A percentile compares a stretch with the other conserved stretches of the same genome.
Evolutionary conservation across 78 protist species (phyloP).

Genomic region (Pigoraptor vietnamica): DNA sequence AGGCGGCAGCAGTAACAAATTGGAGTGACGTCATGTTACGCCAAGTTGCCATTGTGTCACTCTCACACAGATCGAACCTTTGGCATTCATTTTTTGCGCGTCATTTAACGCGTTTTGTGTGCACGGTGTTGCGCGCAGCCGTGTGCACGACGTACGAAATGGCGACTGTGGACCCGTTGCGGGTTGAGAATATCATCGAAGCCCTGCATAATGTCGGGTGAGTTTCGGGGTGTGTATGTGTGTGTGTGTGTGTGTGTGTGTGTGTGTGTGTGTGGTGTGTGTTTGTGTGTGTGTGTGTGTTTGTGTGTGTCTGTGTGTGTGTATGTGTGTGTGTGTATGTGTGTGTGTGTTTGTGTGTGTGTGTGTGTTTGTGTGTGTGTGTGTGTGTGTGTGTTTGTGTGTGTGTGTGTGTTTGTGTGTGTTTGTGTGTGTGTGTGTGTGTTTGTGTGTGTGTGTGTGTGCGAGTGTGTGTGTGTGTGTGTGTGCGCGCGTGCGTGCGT

Average conservation of each 20-base stretch:
- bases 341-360: no score
- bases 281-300: not conserved
- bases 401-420: no score
- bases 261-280: not conserved
- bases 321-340: not conserved
- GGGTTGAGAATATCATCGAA: not conserved
- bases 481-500: no score
- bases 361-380: not conserved
- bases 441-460: not conserved
- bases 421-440: no score
- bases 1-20: no score
- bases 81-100: no score
- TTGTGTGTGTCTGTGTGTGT: not conserved
- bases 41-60: no score
- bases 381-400: not conserved
- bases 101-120: no score
- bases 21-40: no score
- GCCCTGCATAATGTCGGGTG: not conserved
- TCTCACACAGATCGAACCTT: no score
- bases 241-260: not conserved
- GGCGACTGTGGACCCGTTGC: not conserved
- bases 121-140: no score
- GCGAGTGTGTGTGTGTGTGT: not conserved
- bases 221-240: not conserved
- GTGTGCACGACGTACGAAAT: no score